Percentiles rank a stretch among this genome's conserved stretches.
Conservation (phyloP, 768 basidiomycete species). For the Mycena belliarum region DNA sequence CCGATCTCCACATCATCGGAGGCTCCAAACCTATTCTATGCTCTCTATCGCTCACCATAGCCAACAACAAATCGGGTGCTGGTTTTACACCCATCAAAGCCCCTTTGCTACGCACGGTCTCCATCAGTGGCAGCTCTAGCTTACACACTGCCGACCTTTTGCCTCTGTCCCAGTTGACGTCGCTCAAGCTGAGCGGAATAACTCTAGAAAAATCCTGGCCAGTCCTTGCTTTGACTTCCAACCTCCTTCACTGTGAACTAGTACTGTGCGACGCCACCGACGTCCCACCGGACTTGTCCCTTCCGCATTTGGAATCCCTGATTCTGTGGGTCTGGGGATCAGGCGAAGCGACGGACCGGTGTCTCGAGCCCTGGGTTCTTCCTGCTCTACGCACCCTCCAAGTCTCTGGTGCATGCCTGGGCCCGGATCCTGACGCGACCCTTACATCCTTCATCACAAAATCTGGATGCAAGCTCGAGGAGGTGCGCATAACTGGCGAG, state of each 20-base stretch:
- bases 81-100: neutral
- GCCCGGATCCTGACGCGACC: neutral
- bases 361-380: no score
- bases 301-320: neutral
- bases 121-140: no score
- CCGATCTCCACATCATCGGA: neutral
- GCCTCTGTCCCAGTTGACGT: neutral
- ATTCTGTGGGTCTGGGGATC: neutral
- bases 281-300: no score
- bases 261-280: no score
- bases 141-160: no score
- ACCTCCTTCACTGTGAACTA: neutral
- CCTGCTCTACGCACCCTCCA: neutral
- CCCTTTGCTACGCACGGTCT: neutral
- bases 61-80: neutral
- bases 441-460: neutral
- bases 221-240: neutral
- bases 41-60: neutral
- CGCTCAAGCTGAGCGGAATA: neutral
- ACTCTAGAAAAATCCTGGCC: neutral
- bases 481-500: neutral
- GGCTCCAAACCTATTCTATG: neutral
- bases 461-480: neutral
- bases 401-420: neutral
- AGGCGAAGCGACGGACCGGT: no score